phyloP scores from a whole-genome alignment of 2,329 filamentous ascomycete genomes.

The Epichloe brachyelytri region DNA sequence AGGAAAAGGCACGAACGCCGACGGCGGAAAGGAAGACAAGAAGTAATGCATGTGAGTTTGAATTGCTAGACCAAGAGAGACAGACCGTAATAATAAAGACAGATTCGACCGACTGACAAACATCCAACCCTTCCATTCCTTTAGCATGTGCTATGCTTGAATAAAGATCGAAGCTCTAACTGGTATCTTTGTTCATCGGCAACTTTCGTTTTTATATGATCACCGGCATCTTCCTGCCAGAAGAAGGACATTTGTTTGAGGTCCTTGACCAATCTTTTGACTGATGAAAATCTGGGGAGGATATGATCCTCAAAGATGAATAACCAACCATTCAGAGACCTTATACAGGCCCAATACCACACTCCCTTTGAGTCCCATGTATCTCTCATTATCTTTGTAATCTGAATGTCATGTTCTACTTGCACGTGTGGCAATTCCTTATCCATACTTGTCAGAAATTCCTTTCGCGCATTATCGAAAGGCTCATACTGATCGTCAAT shows the following conservation, averaged over 20 bases:
- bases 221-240: conserved; percentile 6
- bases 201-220: conserved; percentile 7
- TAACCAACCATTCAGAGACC: conserved; percentile 10
- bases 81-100: too few relatives aligned
- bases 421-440: conserved; percentile 3
- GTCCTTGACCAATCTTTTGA: conserved; percentile 6
- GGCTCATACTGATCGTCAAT: conserved; percentile 6
- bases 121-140: too few relatives aligned
- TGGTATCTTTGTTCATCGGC: conserved; percentile 9
- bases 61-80: too few relatives aligned
- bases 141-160: too few relatives aligned
- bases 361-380: conserved; percentile 11
- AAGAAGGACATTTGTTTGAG: conserved; percentile 8
- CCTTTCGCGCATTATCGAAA: conserved; percentile 8
- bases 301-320: conserved; percentile 8
- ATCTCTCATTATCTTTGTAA: conserved; percentile 8
- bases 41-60: too few relatives aligned
- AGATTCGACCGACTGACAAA: too few relatives aligned
- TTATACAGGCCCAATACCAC: conserved; percentile 12
- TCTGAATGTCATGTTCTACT: conserved; percentile 7
- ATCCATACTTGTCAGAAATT: conserved; percentile 9
- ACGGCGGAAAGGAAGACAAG: too few relatives aligned
- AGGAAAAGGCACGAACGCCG: too few relatives aligned
- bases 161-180: conserved; percentile 4
- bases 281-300: conserved; percentile 5